Evolutionary conservation across 495 filamentous ascomycete genomes (phyloP).

Genomic region (Lasiosphaeria miniovina): DNA sequence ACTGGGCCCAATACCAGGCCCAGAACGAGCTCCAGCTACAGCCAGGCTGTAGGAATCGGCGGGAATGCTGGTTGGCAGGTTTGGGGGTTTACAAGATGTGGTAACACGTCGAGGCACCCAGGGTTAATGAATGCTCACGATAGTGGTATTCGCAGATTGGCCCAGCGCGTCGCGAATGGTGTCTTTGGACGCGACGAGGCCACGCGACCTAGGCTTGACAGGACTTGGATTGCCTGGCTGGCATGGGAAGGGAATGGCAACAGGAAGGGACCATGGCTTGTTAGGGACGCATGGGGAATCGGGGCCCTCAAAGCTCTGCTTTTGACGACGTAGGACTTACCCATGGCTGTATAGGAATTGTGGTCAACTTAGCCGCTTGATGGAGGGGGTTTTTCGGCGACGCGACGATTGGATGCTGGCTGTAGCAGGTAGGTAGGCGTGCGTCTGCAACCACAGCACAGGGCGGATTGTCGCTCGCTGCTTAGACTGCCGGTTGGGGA

Average conservation of each 20-base stretch:
- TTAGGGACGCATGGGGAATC: constrained; percentile 5
- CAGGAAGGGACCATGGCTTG: constrained; percentile 11
- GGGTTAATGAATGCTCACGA: constrained; percentile 27
- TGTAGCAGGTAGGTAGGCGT: constrained; percentile 15
- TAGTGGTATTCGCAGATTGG: constrained; percentile 19
- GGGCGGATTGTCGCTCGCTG: constrained; percentile 20
- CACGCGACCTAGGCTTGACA: neutral
- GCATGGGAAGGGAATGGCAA: constrained; percentile 10
- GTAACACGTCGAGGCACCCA: constrained; percentile 43
- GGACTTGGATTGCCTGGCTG: neutral
- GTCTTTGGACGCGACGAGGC: constrained; percentile 15
- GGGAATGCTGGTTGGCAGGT: constrained; percentile 23
- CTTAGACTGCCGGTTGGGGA: neutral
- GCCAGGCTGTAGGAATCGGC: constrained; percentile 22
- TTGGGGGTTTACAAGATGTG: constrained; percentile 31
- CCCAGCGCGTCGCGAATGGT: constrained; percentile 10
- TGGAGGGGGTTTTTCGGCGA: constrained; percentile 30
- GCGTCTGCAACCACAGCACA: constrained; percentile 27
- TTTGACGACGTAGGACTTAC: constrained; percentile 36
- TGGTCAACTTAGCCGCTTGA: constrained; percentile 43
- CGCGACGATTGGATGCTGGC: constrained; percentile 32
- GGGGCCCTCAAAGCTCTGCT: constrained; percentile 20
- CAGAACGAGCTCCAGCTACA: constrained; percentile 4
- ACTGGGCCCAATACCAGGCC: neutral
- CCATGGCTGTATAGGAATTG: constrained; percentile 36